Evolutionary conservation across 177 flowering plant genomes (phyloP), one percentile per base, ranked within the genome.

Genomic region (Telopea speciosissima): DNA sequence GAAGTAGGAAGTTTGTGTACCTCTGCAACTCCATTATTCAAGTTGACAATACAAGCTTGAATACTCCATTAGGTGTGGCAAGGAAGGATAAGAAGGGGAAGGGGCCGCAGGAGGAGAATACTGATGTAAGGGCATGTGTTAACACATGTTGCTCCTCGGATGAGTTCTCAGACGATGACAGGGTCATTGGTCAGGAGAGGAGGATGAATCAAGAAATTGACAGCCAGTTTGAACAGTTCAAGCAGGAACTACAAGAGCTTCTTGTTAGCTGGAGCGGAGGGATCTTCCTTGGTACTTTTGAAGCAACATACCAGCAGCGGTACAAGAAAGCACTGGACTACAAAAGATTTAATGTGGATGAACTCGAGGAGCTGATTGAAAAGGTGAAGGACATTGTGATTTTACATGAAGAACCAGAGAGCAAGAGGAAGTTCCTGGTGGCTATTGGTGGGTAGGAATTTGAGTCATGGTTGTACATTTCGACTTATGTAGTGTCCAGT

Each of bases 201-300:
- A 69, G 74, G 63, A 14, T 62, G 49, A 58, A 71, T 33, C 56
- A 60, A 70, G 80, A 75, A 68, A 44, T 70, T 23, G 71, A 78
- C 60, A 79, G 76, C 9, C 70, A 52, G 68, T 83, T 90, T 8
- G 77, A 84, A 36, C 72, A 79, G 64, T 89, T 92, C 78, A 90
- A 80, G 74, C 66, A 69, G 33, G 99, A 95, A 83, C 78, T 95
- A 69, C 93, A 90, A 65, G 97, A 95, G 76, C 94, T 95, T 76
- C 82, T 95, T 14, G 99, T 95, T 36, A 95, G 97, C 80, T 92
- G 89, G 70, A 85, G 86, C 6, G 86, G 94, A 72, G 77, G 83
- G 63, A 85, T 92, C 59, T 85, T 81, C 72, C 36, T 95, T 33
- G 77, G 80, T 67, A 78, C 73, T 69, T 92, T 95, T 52, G 93